Base-by-base conservation (phyloP, 2,329 filamentous ascomycete genomes). In the Fusarium scirpi region DNA sequence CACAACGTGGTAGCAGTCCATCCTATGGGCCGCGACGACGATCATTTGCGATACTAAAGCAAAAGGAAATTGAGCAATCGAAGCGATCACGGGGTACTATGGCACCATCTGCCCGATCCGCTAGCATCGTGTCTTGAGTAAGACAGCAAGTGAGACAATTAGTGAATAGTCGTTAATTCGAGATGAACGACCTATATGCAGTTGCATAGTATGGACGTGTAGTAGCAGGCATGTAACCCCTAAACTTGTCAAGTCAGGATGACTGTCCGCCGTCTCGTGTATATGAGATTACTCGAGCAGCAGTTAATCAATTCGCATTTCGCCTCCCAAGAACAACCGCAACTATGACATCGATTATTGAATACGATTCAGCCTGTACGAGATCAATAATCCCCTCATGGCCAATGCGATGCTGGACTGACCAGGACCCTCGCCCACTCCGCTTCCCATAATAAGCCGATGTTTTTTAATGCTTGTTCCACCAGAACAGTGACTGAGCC, bases 321-420 rank as follows among this genome's bases (percentile, higher is more conserved):
- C 32, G 32, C 24, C 38, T 52, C 32, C 34, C n/a, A 52, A n/a
- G n/a, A 27, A 27, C 24, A 38, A 24, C 24, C 32, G 24, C 49
- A 41, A 24, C 34, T 52, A 52, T 52, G 34, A 20, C 34, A 29
- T 27, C 7, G 18, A 29, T 52, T 41, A 41, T 52, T 27, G 49
- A 52, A 41, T 52, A 41, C 18, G 34, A 52, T 52, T n/a, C 32
- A n/a, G 46, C 47, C 40, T 38, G 34, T 47, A 51, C 30, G 12
- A 56, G 43, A 46, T 40, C 58, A 53, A 56, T 61, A 71, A 71
- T 69, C 52, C 48, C 68, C 68, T 69, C 68, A 71, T 71, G 59
- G 59, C 55, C 59, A 68, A 65, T 69, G 67, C 67, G 55, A 61
- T 56, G 45, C 53, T 48, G 34, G 40, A 30, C 53, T 53, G 65